These are phyloP conservation scores for Cryphonectria parasitica DNA, from an alignment of 2,329 filamentous ascomycete genomes.

Conservation along the genomic window DNA sequence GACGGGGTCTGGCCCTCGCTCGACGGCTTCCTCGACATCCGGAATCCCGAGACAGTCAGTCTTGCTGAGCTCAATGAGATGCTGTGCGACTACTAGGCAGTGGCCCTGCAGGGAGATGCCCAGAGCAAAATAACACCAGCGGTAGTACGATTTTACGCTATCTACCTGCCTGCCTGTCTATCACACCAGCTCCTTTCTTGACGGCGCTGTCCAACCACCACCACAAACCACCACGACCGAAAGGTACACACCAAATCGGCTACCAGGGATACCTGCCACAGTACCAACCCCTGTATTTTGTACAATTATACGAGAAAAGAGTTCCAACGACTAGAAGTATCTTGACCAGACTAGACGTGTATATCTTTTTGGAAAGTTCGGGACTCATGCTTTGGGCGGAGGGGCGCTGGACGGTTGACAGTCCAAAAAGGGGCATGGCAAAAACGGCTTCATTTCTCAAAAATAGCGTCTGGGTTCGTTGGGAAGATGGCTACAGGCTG, in stretches of 20 bases:
- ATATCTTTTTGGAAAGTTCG: background rate
- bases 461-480: constrained; percentile 1
- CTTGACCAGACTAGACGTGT: constrained; percentile 18
- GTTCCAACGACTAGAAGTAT: constrained; percentile 6
- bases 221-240: background rate
- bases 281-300: constrained; percentile 18
- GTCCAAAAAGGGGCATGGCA: background rate
- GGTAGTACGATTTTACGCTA: background rate
- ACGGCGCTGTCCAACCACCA: background rate
- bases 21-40: constrained; percentile 57
- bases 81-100: constrained; percentile 65
- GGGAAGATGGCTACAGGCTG: constrained; percentile 2
- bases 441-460: constrained; percentile 17
- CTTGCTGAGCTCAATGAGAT: constrained; percentile 91
- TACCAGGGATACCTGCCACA: background rate
- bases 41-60: constrained; percentile 85
- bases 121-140: background rate
- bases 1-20: constrained; percentile 49
- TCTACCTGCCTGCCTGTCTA: background rate
- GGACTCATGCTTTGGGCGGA: background rate
- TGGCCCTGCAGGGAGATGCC: background rate
- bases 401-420: background rate
- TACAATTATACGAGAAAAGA: constrained; percentile 18
- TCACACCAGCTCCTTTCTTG: background rate
- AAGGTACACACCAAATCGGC: background rate